phyloP scores from a whole-genome alignment of 2,329 filamentous ascomycete species.

The Ceratocystiopsis brevicomis region DNA sequence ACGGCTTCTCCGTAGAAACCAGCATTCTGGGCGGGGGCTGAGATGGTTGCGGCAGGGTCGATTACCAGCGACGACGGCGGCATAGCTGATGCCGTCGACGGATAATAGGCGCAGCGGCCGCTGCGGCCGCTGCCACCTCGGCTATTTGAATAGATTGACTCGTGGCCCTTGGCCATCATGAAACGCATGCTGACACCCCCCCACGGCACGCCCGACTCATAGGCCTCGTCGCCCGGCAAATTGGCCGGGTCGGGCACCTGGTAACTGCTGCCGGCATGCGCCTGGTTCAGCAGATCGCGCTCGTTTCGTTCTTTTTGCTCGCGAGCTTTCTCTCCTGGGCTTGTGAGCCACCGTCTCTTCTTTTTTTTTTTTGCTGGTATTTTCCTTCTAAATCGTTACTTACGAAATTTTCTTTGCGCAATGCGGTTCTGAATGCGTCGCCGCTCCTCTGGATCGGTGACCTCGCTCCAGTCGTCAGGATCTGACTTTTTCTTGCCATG shows the following conservation, averaged over 20 bases:
- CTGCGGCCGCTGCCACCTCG: conserved; percentile 11
- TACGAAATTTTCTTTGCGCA: conserved; percentile 60
- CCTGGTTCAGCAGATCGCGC: conserved; percentile 42
- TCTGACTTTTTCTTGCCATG: conserved; percentile 26
- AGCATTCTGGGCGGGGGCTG: no score
- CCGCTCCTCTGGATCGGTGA: conserved; percentile 51
- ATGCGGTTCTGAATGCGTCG: conserved; percentile 59
- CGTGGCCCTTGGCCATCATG: conserved; percentile 31
- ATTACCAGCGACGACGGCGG: no score
- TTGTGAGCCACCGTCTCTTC: neutral
- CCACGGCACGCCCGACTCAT: conserved; percentile 49
- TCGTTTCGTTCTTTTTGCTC: conserved; percentile 48
- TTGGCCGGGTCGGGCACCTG: conserved; percentile 38
- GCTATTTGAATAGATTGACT: conserved; percentile 25
- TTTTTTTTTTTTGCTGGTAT: no score
- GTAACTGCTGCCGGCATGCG: conserved; percentile 46
- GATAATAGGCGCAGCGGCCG: neutral
- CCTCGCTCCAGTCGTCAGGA: conserved; percentile 47
- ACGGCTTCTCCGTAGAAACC: no score
- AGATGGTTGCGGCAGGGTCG: no score
- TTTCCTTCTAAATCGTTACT: conserved; percentile 14
- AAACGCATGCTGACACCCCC: conserved; percentile 45
- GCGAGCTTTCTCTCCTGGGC: conserved; percentile 43
- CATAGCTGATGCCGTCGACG: no score
- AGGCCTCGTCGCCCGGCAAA: conserved; percentile 23